Evolutionary conservation across 345 rosid species (phyloP).

Genomic region (Cardamine occulta): DNA sequence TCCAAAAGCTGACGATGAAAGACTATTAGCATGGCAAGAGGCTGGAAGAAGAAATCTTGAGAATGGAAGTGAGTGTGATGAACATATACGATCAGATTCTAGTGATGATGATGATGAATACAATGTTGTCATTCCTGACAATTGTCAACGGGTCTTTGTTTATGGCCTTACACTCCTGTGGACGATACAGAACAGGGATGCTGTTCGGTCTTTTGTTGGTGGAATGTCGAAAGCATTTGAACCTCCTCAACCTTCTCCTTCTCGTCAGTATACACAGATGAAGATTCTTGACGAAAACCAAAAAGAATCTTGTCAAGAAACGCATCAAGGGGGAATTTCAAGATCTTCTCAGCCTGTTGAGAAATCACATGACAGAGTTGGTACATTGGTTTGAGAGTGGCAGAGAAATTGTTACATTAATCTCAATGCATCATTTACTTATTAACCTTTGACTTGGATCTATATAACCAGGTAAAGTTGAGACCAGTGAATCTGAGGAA

Average conservation of each 20-base stretch:
- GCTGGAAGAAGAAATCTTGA: conserved; percentile 93
- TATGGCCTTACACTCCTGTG: conserved; percentile 94
- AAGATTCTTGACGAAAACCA: conserved; percentile 76
- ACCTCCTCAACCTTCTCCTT: conserved; percentile 88
- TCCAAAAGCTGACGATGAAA: conserved; percentile 84
- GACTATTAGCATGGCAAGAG: conserved; percentile 96
- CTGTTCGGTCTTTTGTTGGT: conserved; percentile 95
- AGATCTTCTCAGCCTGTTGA: no score
- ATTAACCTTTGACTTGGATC: conserved; percentile 27
- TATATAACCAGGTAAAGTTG: conserved; percentile 51
- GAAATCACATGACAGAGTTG: no score
- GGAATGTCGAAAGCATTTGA: conserved; percentile 90
- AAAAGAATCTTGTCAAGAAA: conserved; percentile 50
- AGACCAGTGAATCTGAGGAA: conserved; percentile 66
- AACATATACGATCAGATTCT: conserved; percentile 80
- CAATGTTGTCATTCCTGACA: conserved; percentile 92
- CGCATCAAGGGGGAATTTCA: no score
- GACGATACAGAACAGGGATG: conserved; percentile 86
- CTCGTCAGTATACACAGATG: conserved; percentile 85
- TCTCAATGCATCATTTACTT: conserved; percentile 22
- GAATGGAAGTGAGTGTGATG: conserved; percentile 97
- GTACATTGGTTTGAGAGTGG: conserved; percentile 5
- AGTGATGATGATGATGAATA: conserved; percentile 77
- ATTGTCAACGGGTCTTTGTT: conserved; percentile 89
- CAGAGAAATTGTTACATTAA: neutral